Conservation (phyloP, 2,329 filamentous ascomycete genomes). For the Hypoxylon sp. region DNA sequence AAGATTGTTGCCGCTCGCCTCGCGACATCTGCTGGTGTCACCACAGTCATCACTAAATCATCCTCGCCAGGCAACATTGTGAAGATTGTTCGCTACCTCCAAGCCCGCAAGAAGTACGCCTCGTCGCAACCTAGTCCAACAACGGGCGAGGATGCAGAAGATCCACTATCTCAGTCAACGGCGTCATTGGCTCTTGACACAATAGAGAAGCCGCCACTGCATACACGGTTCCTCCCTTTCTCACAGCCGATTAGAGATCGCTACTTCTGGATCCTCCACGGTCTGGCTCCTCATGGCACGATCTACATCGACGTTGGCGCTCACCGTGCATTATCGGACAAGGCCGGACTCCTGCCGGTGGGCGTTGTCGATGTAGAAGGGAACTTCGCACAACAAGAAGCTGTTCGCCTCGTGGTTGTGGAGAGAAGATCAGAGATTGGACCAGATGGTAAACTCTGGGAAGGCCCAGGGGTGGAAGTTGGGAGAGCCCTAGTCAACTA, state of each 20-base stretch:
- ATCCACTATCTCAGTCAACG: conserved; percentile 57
- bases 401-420: conserved; percentile 87
- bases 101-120: conserved; percentile 66
- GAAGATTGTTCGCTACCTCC: conserved; percentile 85
- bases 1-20: conserved; percentile 95
- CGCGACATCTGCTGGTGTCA: conserved; percentile 94
- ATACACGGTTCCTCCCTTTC: conserved; percentile 93
- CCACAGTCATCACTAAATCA: conserved; percentile 93
- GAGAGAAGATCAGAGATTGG: conserved; percentile 60
- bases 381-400: conserved; percentile 90
- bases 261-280: conserved; percentile 97
- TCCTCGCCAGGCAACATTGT: conserved; percentile 94
- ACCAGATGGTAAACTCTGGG: conserved; percentile 61
- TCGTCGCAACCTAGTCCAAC: conserved; percentile 45
- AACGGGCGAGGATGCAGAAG: conserved; percentile 51
- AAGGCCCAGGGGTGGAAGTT: conserved; percentile 75
- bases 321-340: conserved; percentile 81
- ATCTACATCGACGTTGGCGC: conserved; percentile 95
- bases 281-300: conserved; percentile 88
- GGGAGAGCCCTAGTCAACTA: conserved; percentile 95
- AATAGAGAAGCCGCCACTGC: conserved; percentile 71
- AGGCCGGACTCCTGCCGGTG: conserved; percentile 88
- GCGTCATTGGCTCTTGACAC: conserved; percentile 58
- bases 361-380: conserved; percentile 94
- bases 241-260: conserved; percentile 88